Conservation (phyloP, 768 basidiomycete species). For the Coprinopsis cinerea region DNA sequence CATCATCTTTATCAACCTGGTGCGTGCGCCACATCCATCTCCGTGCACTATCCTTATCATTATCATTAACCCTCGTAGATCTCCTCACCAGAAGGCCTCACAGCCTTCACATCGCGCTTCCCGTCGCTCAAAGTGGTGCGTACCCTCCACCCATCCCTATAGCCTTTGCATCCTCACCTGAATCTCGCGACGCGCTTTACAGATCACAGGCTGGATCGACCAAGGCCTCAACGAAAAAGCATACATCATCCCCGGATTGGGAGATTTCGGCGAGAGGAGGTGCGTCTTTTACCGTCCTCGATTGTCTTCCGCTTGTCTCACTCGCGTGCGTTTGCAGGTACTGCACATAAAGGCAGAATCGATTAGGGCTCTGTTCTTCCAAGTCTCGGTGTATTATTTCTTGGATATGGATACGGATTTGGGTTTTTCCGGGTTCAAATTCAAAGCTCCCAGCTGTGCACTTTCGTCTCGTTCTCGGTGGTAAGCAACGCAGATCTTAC, state of each 20-base stretch:
- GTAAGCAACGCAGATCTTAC: no score
- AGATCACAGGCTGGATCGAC: constrained; percentile 97
- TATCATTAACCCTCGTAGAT: constrained; percentile 44
- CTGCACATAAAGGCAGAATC: constrained; percentile 3
- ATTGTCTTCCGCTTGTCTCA: not conserved
- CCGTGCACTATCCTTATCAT: constrained; percentile 5
- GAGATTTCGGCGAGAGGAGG: constrained; percentile 95
- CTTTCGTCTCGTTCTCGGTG: no score
- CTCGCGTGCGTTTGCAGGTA: no score
- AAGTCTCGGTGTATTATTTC: no score
- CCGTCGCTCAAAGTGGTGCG: constrained; percentile 74
- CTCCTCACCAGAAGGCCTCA: constrained; percentile 85
- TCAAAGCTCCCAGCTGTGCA: no score
- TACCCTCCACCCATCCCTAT: constrained; percentile 11
- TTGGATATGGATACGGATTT: no score
- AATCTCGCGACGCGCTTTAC: not conserved
- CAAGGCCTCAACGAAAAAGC: constrained; percentile 86
- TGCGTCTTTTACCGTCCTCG: constrained; percentile 17
- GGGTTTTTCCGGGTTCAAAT: no score
- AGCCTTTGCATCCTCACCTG: not conserved
- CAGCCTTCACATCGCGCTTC: constrained; percentile 69
- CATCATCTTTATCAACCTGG: constrained; percentile 92
- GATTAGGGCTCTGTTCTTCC: no score
- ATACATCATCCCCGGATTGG: constrained; percentile 90
- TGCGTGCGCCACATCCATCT: constrained; percentile 25